Evolutionary conservation across 768 basidiomycete species (phyloP).

Genomic region (Ramaria sp.): DNA sequence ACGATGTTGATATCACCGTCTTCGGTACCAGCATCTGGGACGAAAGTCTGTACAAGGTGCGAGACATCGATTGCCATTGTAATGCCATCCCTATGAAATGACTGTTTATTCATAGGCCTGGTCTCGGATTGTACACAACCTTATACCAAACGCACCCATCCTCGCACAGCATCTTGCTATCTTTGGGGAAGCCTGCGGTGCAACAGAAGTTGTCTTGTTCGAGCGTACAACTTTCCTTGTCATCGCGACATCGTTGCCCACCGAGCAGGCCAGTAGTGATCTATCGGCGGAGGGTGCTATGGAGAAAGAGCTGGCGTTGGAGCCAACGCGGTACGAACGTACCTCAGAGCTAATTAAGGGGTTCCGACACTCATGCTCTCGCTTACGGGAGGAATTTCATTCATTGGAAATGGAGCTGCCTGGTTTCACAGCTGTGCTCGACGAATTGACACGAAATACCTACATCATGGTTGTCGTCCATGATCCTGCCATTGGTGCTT

Average conservation of each 20-base stretch:
- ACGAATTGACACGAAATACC: slow-evolving; percentile 88
- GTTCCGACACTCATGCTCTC: slow-evolving; percentile 87
- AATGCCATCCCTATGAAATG: slow-evolving; percentile 5
- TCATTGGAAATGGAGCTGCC: slow-evolving; percentile 78
- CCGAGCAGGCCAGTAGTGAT: slow-evolving; percentile 12
- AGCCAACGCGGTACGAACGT: slow-evolving; percentile 70
- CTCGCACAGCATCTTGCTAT: slow-evolving; percentile 80
- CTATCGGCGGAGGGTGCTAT: slow-evolving; percentile 11
- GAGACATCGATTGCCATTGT: slow-evolving; percentile 13
- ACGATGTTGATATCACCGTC: slow-evolving; percentile 49
- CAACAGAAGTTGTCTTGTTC: slow-evolving; percentile 91
- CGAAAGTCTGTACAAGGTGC: slow-evolving; percentile 88
- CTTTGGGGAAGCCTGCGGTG: slow-evolving; percentile 78
- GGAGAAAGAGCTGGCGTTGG: slow-evolving; percentile 29
- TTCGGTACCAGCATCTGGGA: slow-evolving; percentile 97
- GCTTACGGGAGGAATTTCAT: slow-evolving; percentile 75
- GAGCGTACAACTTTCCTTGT: slow-evolving; percentile 98
- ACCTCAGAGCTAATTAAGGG: slow-evolving; percentile 92
- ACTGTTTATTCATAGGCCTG: slow-evolving; percentile 56
- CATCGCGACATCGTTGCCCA: slow-evolving; percentile 59
- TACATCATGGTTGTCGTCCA: slow-evolving; percentile 86
- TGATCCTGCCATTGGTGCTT: slow-evolving; percentile 76
- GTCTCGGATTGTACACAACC: slow-evolving; percentile 93
- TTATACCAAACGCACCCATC: slow-evolving; percentile 90
- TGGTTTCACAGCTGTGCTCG: slow-evolving; percentile 82